Evolutionary conservation across 805 yeast species (phyloP).

Genomic region (Grigorovia jiainica): DNA sequence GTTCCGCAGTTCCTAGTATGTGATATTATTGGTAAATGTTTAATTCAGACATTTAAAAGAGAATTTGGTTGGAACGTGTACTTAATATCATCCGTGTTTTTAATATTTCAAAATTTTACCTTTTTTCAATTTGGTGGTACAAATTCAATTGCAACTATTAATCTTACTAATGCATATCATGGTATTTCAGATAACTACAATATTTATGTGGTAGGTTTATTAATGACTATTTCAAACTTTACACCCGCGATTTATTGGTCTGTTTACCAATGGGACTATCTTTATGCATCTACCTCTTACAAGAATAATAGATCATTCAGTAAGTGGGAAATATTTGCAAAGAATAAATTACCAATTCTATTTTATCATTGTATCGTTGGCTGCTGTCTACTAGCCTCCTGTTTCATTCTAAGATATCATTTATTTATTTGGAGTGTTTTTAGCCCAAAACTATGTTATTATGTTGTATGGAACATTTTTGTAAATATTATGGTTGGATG

Average conservation of each 20-base stretch:
- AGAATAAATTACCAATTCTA: conserved; percentile 24
- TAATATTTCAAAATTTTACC: conserved; percentile 61
- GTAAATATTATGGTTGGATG: conserved; percentile 37
- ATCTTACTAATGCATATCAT: conserved; percentile 84
- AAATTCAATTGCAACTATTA: conserved; percentile 85
- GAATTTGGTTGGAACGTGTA: conserved; percentile 7
- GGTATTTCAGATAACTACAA: conserved; percentile 63
- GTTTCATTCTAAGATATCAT: conserved; percentile 69
- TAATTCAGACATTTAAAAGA: conserved; percentile 5
- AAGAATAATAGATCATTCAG: not conserved
- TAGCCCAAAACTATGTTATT: conserved; percentile 81
- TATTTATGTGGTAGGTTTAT: conserved; percentile 58
- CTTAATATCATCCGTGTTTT: conserved; percentile 11
- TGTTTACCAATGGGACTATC: conserved; percentile 22
- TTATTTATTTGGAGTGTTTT: conserved; percentile 96
- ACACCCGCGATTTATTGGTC: conserved; percentile 81
- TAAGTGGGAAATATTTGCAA: conserved; percentile 12
- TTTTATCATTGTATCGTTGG: conserved; percentile 55
- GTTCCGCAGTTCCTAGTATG: conserved; percentile 42
- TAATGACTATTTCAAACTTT: conserved; percentile 81
- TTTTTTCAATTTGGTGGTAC: conserved; percentile 88
- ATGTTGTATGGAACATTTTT: conserved; percentile 61
- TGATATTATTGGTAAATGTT: conserved; percentile 11
- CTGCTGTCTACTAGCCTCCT: conserved; percentile 52
- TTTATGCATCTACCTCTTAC: conserved; percentile 12